Base-by-base conservation (phyloP, 2,329 filamentous ascomycete genomes). In the Aspergillus brasiliensis region DNA sequence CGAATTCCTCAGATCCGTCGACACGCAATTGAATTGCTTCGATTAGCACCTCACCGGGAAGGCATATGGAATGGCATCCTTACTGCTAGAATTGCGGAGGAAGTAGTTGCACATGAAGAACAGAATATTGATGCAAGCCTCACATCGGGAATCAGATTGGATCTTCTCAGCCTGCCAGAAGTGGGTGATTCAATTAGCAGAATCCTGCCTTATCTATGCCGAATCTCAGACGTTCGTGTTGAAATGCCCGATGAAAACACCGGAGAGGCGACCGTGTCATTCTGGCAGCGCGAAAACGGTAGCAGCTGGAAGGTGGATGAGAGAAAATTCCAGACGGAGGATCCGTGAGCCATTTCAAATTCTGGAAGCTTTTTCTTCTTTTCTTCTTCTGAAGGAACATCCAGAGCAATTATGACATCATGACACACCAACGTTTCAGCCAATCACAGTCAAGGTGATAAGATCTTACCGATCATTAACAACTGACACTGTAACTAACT, bases 1-100 rank as follows among this genome's bases (percentile, higher is more conserved):
- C 73, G 74, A 2, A 57, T 68, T 21, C 70, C 65, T n/a, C 65
- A 62, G n/a, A 61, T 76, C 55, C 64, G 74, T 11, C 58, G 63
- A 3, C 65, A 71, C 27, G 70, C 72, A 13, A 61, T 69, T 25
- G 38, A 11, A 19, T 25, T 60, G 3, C 21, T 60, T 21, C 27
- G 51, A 23, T 52, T 37, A 1, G 42, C 58, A 25, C 28, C 40
- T 21, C 58, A 60, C 31, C 58, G 58, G 34, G 58, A 60, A 34
- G 58, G 58, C 27, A 28, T 57, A 48, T 60, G 53, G 58, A 49
- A 56, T 38, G 52, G 47, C 10, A 47, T 23, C 13, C 46, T 57
- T 3, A 52, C 53, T 4, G 53, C 58, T 8, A 52, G 34, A 10
- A 52, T 60, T 34, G 52, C 58, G 17, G 37, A 27, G n/a, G 19